phyloP scores from a whole-genome alignment of 345 rosid species.

The Populus ilicifolia region DNA sequence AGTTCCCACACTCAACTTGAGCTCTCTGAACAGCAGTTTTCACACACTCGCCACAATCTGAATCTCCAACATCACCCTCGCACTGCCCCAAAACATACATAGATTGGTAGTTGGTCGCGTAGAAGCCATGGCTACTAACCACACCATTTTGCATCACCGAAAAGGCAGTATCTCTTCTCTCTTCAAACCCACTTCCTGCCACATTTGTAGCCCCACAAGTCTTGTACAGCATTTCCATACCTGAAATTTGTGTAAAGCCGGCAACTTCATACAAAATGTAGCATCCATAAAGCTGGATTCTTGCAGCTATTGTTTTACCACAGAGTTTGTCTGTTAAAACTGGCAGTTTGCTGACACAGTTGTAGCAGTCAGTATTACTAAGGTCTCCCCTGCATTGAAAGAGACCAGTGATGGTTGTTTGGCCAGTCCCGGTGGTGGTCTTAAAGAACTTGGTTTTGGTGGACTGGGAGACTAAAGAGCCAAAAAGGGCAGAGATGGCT shows the following conservation, averaged over 20 bases:
- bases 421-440: slow-evolving; percentile 73
- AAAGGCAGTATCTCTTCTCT: slow-evolving; percentile 79
- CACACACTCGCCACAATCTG: slow-evolving; percentile 82
- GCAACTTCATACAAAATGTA: slow-evolving; percentile 77
- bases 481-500: slow-evolving; percentile 79
- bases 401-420: slow-evolving; percentile 71
- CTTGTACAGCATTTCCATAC: slow-evolving; percentile 85
- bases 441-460: slow-evolving; percentile 77
- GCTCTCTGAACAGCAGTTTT: slow-evolving; percentile 73
- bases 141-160: slow-evolving; percentile 66
- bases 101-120: slow-evolving; percentile 57
- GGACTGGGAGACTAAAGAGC: slow-evolving; percentile 76
- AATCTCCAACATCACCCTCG: slow-evolving; percentile 91
- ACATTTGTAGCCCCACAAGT: slow-evolving; percentile 61
- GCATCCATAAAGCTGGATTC: slow-evolving; percentile 87
- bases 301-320: slow-evolving; percentile 66
- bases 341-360: slow-evolving; percentile 87
- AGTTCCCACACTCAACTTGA: slow-evolving; percentile 89
- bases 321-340: slow-evolving; percentile 68
- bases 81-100: slow-evolving; percentile 82
- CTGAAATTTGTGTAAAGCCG: slow-evolving; percentile 81
- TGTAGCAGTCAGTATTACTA: slow-evolving; percentile 66
- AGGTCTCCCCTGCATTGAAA: slow-evolving; percentile 97
- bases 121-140: slow-evolving; percentile 68
- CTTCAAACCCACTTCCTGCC: slow-evolving; percentile 77